These are phyloP conservation scores for Verbascum thapsus DNA, from an alignment of 257 asterid species.

Conservation along the genomic window DNA sequence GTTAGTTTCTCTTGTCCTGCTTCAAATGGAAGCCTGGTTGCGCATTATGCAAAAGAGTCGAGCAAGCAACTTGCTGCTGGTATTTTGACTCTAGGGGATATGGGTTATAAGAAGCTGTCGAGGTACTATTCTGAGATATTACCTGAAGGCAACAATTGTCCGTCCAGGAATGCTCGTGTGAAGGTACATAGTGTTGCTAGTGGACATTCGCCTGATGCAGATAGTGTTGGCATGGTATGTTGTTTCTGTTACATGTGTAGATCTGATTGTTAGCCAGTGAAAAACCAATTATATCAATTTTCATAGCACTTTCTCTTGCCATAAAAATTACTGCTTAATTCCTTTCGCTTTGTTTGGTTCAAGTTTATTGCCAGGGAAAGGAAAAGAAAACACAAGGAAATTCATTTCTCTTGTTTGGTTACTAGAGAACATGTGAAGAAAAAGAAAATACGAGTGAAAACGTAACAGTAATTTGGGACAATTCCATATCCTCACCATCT, in stretches of 20 bases:
- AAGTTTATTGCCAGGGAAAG: no score
- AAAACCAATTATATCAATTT: background rate
- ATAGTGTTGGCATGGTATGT: conserved; percentile 85
- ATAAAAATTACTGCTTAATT: background rate
- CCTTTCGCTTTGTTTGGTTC: no score
- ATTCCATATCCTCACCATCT: no score
- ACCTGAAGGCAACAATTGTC: conserved; percentile 65
- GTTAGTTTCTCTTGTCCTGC: conserved; percentile 55
- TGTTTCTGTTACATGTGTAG: conserved; percentile 3
- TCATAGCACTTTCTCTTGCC: background rate
- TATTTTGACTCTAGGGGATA: conserved; percentile 81
- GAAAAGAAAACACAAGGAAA: no score
- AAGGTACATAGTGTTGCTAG: conserved; percentile 53
- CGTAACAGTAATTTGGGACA: no score
- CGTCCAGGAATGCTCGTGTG: conserved; percentile 46
- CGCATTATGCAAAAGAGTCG: conserved; percentile 94
- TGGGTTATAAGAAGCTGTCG: conserved; percentile 80
- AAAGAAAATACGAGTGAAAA: no score
- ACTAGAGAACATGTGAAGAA: no score
- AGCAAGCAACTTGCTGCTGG: conserved; percentile 96
- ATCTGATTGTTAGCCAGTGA: background rate
- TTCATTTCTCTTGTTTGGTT: no score
- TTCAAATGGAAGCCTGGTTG: conserved; percentile 83
- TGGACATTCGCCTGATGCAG: conserved; percentile 63
- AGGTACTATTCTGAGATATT: conserved; percentile 79